Evolutionary conservation across 75 land plant species (phyloP), one percentile per base, ranked within the genome.

Genomic region (Isoetes taiwanensis): DNA sequence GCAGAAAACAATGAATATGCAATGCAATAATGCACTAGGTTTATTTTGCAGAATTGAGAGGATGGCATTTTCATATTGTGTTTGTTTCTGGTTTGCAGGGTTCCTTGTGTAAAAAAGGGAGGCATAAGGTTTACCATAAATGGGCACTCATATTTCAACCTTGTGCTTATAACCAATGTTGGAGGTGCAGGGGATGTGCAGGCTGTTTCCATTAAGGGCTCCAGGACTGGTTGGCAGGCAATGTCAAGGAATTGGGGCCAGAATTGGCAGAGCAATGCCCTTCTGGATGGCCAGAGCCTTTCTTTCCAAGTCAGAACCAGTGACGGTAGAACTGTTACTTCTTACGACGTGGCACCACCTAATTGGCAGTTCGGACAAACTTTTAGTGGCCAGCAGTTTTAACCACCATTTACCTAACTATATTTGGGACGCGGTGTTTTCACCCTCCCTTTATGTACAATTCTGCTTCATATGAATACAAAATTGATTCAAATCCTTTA

Each of bases 121-220:
- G 50, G 50, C n/a, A 46, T 46, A 6, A 16, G 23, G 16, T 46
- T 46, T n/a, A 19, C 50, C 16, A 46, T 46, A 5, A 46, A 46
- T 46, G 50, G 50, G 12, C 6, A 46, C 16, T 19, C 50, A 5
- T 46, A 46, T 46, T 46, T 46, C 50, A 46, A 19, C 21, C 19
- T 46, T 19, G 50, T 46, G 50, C 50, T 46, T 19, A 23, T 46
- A 23, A 19, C 21, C 21, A 46, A 46, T 46, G 50, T 46, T 5
- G 50, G 50, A 9, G 50, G 50, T 19, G 50, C 50, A 5, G 50
- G 50, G 50, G 50, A 46, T 46, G 50, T 46, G 12, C 50, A 46
- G 8, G n/a, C 6, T 8, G 50, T 46, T 19, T 19, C 50, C 4
- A 23, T 46, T 8, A 46, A 19, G 50, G 50, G 50, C 16, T 46